Evolutionary conservation across 2,329 filamentous ascomycete genomes (phyloP), one percentile per base, ranked within the genome.

Genomic region (Colletotrichum zoysiae): DNA sequence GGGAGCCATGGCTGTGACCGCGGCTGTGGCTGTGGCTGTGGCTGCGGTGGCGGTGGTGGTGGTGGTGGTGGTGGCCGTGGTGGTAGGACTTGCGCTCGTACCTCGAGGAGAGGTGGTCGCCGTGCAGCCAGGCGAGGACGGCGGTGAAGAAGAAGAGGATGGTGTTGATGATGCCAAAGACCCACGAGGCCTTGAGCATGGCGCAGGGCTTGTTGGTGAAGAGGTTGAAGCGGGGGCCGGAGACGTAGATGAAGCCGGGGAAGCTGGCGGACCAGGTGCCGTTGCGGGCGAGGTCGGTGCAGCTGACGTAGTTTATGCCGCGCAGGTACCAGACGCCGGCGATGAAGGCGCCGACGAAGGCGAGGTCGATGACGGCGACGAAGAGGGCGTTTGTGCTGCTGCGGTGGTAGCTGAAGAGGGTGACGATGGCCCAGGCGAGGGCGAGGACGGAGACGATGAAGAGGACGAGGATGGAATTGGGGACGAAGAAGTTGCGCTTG

Each of bases 161-260:
- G 75, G 86, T 85, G 81, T 96, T 93, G 87, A 98, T 97, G 81
- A 98, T 98, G 60, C 89, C 94, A 76, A 98, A 91, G 3, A 94
- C 95, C 83, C 94, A 98, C 75, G 86, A 88, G 1, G 95, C 92
- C 88, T 98, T 98, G 78, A 97, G 89, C 94, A 98, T 96, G 61
- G 92, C 89, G 83, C 95, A 98, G 6, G 90, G 89, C 86, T 95
- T 95, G 81, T 93, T 87, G 48, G 91, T 81, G 65, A 87, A 81
- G 51, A 91, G 78, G 53, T 86, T 81, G 70, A 89, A 86, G 63
- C 82, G 82, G 59, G 85, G 85, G 46, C 87, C 80, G 40, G 82
- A 84, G 55, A 88, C 88, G 74, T 82, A 85, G 40, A 89, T 87
- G 73, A 93, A 88, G 16, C 87, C 84, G 16, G 92, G 92, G 55